Base-by-base conservation (phyloP, 2,329 filamentous ascomycete species). In the Talaromyces sp. region DNA sequence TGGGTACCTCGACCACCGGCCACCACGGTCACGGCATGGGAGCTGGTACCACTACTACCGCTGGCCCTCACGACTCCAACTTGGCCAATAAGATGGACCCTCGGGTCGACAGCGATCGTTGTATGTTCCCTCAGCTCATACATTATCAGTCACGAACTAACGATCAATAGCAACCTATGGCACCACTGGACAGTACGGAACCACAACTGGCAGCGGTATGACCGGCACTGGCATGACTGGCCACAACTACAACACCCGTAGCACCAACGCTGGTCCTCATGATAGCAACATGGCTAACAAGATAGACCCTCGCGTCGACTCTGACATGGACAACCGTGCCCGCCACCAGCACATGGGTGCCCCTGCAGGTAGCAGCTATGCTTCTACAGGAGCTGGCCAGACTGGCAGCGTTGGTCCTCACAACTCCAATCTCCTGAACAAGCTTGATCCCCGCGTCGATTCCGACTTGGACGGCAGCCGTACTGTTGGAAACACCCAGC, bases 361-460 rank as follows among this genome's bases (percentile, higher is more conserved):
- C 13, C 56, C 58, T 43, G 64, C 45, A 34, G 61, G 62, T 59
- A 65, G 64, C 40, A 69, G 65, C 58, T 65, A 68, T 60, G 59
- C 56, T 29, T 53, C 70, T 6, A 62, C 47, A 11, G 67, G 61
- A 56, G 40, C 51, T 45, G 65, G 63, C 17, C 63, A 56, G 15
- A 43, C 65, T 22, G 63, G n/a, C 22, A 71, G 54, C 29, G 34
- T 68, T 49, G 82, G 83, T 5, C 79, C 80, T 19, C 82, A 85
- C 72, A 69, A 67, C 62, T 79, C 76, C 19, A 79, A 80, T 53
- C 8, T 77, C 6, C 75, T 77, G 25, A 86, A 86, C 73, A 81
- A 83, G 36, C 74, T 75, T 11, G 84, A 86, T 68, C 84, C 84
- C 19, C 78, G 83, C n/a, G 75, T 85, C 56, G 83, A 86, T 71